Percentiles rank a stretch among this genome's conserved stretches.
phyloP scores from a whole-genome alignment of 768 basidiomycete species.

The Rhizopogon rudus region DNA sequence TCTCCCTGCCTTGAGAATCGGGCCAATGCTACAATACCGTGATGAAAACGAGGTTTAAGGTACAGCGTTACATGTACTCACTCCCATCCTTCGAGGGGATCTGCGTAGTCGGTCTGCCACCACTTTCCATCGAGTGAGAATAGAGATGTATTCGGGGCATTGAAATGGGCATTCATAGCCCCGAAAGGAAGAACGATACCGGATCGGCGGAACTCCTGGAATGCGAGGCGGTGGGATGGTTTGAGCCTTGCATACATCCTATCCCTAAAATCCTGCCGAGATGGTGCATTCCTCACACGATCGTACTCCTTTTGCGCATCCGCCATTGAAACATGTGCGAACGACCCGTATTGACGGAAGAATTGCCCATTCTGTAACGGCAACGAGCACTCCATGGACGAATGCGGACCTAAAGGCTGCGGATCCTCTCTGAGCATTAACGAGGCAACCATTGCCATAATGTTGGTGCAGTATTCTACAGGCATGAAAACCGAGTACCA shows the following conservation, averaged over 20 bases:
- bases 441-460: conserved; percentile 15
- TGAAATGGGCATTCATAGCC: conserved; percentile 35
- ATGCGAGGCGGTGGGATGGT: conserved; percentile 42
- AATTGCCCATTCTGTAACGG: neutral
- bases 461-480: conserved; percentile 20
- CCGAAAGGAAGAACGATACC: conserved; percentile 49
- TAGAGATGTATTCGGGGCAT: conserved; percentile 38
- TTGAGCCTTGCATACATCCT: conserved; percentile 33
- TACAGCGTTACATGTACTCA: conserved; percentile 16
- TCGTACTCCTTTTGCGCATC: conserved; percentile 28
- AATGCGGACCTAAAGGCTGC: conserved; percentile 8
- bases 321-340: conserved; percentile 9
- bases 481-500: conserved; percentile 45
- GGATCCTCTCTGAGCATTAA: conserved; percentile 7
- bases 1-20: conserved; percentile 34
- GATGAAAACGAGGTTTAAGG: neutral
- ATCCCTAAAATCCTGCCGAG: conserved; percentile 37
- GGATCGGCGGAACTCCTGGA: conserved; percentile 31
- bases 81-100: conserved; percentile 50
- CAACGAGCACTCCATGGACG: conserved; percentile 13
- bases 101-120: conserved; percentile 35
- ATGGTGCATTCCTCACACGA: conserved; percentile 29
- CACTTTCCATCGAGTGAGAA: conserved; percentile 42
- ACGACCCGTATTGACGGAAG: neutral
- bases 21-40: conserved; percentile 28